Evolutionary conservation across 805 yeast genomes (phyloP).

Genomic region (Candida vaughaniae): DNA sequence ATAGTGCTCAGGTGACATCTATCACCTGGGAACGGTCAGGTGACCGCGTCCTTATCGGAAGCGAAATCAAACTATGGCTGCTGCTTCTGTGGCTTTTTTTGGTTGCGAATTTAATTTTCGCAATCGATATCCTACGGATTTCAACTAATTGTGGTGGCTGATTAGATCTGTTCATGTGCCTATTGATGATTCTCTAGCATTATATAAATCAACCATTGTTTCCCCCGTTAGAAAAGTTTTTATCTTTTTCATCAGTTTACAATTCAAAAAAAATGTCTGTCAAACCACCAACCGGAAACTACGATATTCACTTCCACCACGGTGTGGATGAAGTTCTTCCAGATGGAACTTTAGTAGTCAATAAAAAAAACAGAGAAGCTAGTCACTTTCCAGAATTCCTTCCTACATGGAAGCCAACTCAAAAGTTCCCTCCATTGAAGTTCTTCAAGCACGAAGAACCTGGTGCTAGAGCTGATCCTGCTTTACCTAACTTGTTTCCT

Average conservation of each 20-base stretch:
- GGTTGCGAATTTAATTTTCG: background rate
- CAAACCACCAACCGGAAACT: constrained; percentile 23
- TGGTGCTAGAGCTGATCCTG: constrained; percentile 67
- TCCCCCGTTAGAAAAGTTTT: too few species aligned
- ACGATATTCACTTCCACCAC: constrained; percentile 49
- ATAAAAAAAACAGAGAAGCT: constrained; percentile 33
- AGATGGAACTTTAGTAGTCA: constrained; percentile 50
- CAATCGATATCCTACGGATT: too few species aligned
- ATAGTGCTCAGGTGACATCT: too few species aligned
- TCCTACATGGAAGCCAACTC: constrained; percentile 67
- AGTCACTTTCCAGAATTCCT: constrained; percentile 54
- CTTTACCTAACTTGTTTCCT: constrained; percentile 52
- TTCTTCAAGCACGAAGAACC: constrained; percentile 60
- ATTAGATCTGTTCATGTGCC: constrained; percentile 4
- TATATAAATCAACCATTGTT: background rate
- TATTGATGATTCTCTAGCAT: background rate
- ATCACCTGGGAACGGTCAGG: too few species aligned
- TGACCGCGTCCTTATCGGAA: too few species aligned
- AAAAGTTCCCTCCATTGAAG: constrained; percentile 50
- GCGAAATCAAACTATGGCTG: constrained; percentile 5
- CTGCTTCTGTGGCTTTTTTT: background rate
- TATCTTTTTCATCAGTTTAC: too few species aligned
- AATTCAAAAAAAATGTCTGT: too few species aligned
- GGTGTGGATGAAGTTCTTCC: constrained; percentile 49
- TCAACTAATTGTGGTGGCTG: constrained; percentile 10